phyloP scores from a whole-genome alignment of 2,329 filamentous ascomycete species.

The Colletotrichum sp. region DNA sequence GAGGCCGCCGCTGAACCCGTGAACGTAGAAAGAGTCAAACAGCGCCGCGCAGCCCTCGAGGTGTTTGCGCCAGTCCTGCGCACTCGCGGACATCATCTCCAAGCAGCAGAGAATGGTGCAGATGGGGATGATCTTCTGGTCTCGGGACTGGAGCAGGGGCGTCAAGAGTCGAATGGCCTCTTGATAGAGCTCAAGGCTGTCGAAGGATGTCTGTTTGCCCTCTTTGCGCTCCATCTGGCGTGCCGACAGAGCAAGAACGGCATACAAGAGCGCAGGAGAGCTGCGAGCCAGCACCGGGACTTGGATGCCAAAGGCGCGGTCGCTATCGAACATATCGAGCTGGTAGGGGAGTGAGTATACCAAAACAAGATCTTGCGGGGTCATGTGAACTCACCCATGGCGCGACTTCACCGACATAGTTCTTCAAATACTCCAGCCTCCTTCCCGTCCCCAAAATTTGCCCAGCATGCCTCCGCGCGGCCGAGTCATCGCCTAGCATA shows the following conservation, averaged over 20 bases:
- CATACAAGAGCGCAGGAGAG: slow-evolving; percentile 52
- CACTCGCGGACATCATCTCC: slow-evolving; percentile 48
- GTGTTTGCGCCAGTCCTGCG: slow-evolving; percentile 58
- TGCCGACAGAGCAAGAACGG: slow-evolving; percentile 59
- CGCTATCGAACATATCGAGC: slow-evolving; percentile 64
- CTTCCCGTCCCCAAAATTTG: slow-evolving; percentile 33
- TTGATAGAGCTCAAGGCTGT: slow-evolving; percentile 61
- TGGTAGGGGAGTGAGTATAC: slow-evolving; percentile 21
- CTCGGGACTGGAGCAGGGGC: slow-evolving; percentile 36
- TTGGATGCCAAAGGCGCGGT: slow-evolving; percentile 56
- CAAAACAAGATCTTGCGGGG: accelerated
- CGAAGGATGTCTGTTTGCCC: slow-evolving; percentile 46
- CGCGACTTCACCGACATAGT: slow-evolving; percentile 59
- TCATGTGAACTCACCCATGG: slow-evolving; percentile 45
- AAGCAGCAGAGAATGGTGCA: slow-evolving; percentile 44
- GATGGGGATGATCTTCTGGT: slow-evolving; percentile 38
- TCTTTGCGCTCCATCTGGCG: slow-evolving; percentile 58
- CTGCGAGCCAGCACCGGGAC: slow-evolving; percentile 53
- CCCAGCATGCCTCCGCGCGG: neutral
- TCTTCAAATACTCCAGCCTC: slow-evolving; percentile 46
- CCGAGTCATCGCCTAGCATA: slow-evolving; percentile 1
- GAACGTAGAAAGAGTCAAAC: slow-evolving; percentile 57
- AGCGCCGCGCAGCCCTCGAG: slow-evolving; percentile 63
- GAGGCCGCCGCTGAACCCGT: slow-evolving; percentile 57
- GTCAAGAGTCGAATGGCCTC: slow-evolving; percentile 52